Base-by-base conservation (phyloP, 1,284 basidiomycete genomes). In the Polyporus tsugae region DNA sequence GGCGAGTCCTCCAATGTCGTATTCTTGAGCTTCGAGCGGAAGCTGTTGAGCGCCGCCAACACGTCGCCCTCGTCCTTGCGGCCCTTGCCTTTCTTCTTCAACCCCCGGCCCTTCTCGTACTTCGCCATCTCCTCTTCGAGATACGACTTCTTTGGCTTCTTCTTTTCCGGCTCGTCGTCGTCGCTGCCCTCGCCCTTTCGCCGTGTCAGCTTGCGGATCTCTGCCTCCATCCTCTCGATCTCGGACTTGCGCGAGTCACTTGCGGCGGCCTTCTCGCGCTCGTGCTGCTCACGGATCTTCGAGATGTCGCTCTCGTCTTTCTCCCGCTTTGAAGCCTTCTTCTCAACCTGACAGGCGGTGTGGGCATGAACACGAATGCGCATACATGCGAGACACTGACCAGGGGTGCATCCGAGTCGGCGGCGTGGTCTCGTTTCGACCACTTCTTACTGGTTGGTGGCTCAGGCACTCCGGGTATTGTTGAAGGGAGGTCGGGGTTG, bases 201-300 rank as follows among this genome's bases (percentile, higher is more conserved):
- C 10, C 84, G 84, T 66, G 86, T 85, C 10, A 96, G 85, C 72
- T 88, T 91, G 35, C 93, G 90, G 66, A 98, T 92, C 64, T 96
- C 93, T 4, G 90, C 91, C 79, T 98, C 94, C 87, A 98, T 94
- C 72, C 88, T 90, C 74, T 90, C 92, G 66, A 98, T 96, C 78
- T 97, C 93, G 6, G 88, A 85, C 76, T 90, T 87, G 35, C 92
- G 90, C 10, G 87, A 82, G 41, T 86, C 85, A 60, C 93, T 95
- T 15, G 67, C 39, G 9, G 87, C 85, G 15, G 84, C 83, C 78
- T 91, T 86, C 71, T 93, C 91, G 63, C 89, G 81, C 0, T 89
- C 91, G 76, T 94, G 91, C 75, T 91, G 86, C 73, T 89, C 90
- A 53, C 94, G 86, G 62, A 95, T 93, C 66, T 87, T 90, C 17